Percentiles rank a stretch among this genome's conserved stretches.
These are phyloP conservation scores for Oryza officinalis DNA, from an alignment of 176 grass and related monocot genomes.

Conservation along the genomic window DNA sequence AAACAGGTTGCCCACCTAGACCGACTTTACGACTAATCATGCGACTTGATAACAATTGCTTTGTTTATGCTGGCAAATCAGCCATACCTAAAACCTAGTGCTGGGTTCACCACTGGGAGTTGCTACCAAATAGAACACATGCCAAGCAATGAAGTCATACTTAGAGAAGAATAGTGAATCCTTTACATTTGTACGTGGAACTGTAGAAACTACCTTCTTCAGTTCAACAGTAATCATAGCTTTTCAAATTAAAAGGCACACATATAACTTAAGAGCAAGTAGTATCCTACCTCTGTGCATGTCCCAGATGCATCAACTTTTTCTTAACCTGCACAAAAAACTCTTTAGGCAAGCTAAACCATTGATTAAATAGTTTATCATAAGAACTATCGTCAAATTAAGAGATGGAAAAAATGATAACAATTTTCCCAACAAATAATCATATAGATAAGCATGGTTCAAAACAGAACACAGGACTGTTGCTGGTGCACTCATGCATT, in stretches of 20 bases:
- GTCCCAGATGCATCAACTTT: conserved; percentile 78
- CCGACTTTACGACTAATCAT: no score
- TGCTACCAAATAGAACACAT: not conserved
- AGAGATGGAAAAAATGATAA: not conserved
- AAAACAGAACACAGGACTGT: not conserved
- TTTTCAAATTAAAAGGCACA: not conserved
- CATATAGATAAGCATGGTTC: not conserved
- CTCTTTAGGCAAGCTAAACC: conserved; percentile 27
- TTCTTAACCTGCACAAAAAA: conserved; percentile 77
- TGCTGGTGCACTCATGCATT: not conserved
- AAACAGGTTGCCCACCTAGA: no score
- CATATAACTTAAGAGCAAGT: conserved; percentile 26
- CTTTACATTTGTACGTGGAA: not conserved
- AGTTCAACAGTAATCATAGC: not conserved
- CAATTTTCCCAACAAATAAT: conserved; percentile 6
- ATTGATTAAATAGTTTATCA: not conserved
- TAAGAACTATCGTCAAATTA: not conserved
- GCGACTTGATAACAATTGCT: no score
- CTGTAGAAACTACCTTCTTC: not conserved
- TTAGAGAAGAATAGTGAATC: conserved; percentile 10
- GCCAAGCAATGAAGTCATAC: not conserved
- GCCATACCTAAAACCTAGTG: not conserved
- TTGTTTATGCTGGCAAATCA: not conserved
- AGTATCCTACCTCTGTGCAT: conserved; percentile 69
- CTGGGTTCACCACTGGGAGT: not conserved